These are phyloP conservation scores for Angophora floribunda DNA, from an alignment of 345 rosid species.

Conservation along the genomic window DNA sequence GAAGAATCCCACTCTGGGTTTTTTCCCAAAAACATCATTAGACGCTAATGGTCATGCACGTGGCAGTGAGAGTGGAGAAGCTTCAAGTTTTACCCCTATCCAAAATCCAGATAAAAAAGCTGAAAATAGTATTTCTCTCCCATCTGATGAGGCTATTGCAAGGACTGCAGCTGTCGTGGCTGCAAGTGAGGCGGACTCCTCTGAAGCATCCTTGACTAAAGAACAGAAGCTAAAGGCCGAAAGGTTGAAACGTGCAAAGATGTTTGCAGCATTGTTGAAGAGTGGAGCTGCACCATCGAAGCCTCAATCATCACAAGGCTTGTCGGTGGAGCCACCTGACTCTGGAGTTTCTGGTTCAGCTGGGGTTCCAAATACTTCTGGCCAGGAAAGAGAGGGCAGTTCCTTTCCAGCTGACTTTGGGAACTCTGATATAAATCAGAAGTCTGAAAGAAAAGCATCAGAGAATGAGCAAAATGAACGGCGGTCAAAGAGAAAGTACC, in stretches of 20 bases:
- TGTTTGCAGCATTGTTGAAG: constrained; percentile 81
- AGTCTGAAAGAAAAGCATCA: constrained; percentile 20
- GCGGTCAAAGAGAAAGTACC: constrained; percentile 67
- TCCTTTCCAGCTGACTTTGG: constrained; percentile 23
- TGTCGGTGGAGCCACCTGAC: constrained; percentile 48
- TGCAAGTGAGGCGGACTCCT: constrained; percentile 61
- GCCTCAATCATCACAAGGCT: constrained; percentile 27
- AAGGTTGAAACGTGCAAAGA: constrained; percentile 90
- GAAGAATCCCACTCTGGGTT: constrained; percentile 55
- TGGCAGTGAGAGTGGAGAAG: constrained; percentile 16
- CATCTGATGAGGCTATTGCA: constrained; percentile 32
- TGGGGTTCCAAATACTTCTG: constrained; percentile 5
- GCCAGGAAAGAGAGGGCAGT: constrained; percentile 45
- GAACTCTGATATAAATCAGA: constrained; percentile 10
- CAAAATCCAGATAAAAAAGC: not conserved
- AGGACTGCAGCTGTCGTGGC: constrained; percentile 45
- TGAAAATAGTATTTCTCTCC: constrained; percentile 15
- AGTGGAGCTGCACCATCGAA: constrained; percentile 39
- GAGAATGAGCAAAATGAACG: constrained; percentile 41
- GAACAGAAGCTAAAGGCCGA: constrained; percentile 91
- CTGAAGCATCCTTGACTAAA: constrained; percentile 50
- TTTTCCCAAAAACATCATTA: constrained; percentile 26
- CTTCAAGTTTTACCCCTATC: not conserved
- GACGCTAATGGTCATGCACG: constrained; percentile 23
- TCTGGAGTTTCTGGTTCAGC: constrained; percentile 36